Conservation (phyloP, 768 basidiomycete species). For the Phlebiopsis flavidoalba region DNA sequence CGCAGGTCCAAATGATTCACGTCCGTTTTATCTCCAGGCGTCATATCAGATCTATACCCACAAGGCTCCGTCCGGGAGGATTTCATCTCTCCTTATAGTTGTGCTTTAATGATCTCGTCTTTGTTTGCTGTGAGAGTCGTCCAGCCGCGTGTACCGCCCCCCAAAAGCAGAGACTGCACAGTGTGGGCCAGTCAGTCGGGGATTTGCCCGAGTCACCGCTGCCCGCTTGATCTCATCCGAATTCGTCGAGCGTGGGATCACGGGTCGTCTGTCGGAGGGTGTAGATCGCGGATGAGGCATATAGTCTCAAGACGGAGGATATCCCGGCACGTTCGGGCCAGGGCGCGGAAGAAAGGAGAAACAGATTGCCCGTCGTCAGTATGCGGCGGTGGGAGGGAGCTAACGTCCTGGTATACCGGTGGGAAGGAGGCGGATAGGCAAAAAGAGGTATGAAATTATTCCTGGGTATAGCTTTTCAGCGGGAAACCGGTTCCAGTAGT, state of each 20-base stretch:
- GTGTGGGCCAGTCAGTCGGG: constrained; percentile 74
- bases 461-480: constrained; percentile 45
- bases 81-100: constrained; percentile 62
- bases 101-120: constrained; percentile 68
- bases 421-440: constrained; percentile 53
- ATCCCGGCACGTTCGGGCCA: constrained; percentile 47
- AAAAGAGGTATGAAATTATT: constrained; percentile 53
- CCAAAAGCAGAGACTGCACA: constrained; percentile 61
- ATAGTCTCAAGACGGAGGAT: constrained; percentile 46
- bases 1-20: neutral
- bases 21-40: constrained; percentile 16
- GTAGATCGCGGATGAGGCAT: constrained; percentile 11
- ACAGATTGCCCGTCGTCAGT: neutral
- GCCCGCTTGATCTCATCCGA: constrained; percentile 46
- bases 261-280: neutral
- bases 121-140: constrained; percentile 89
- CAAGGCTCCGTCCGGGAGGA: constrained; percentile 23
- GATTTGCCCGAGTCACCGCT: constrained; percentile 47
- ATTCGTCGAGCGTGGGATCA: neutral
- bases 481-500: constrained; percentile 64
- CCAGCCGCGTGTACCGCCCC: constrained; percentile 67
- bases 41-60: constrained; percentile 11
- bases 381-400: neutral
- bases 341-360: constrained; percentile 40
- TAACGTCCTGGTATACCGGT: constrained; percentile 19